Base-by-base conservation (phyloP, 106 monocot genomes). In the Acorus calamus region DNA sequence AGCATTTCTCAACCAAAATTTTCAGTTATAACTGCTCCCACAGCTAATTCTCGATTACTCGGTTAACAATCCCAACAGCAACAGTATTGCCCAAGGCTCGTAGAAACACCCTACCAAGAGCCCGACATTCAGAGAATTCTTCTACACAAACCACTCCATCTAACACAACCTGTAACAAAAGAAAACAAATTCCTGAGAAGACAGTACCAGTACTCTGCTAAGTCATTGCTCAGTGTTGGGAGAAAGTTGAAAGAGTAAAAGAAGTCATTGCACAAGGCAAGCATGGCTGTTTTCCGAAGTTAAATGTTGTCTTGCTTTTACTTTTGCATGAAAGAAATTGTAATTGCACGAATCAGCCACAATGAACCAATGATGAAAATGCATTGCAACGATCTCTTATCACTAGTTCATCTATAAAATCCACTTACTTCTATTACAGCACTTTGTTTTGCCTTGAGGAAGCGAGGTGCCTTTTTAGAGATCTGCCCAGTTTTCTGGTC, bases 91-190 rank as follows among this genome's bases (percentile, higher is more conserved):
- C 91, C 7, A 76, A 80, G 45, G 78, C 74, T 46, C 91, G 75
- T 46, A 91, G 48, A 68, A 89, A 84, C 8, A 73, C 86, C 66
- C 89, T 81, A 47, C 94, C 94, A 8, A 94, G 84, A 7, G 77
- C 76, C 11, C 89, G 73, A 48, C 83, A 84, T 28, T 56, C 70
- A 8, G 84, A 79, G 62, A 94, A 94, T 69, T 89, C 94, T 70
- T 89, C 89, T 14, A 84, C 81, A 61, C 94, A 94, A 43, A 94
- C 84, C 42, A 78, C 65, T 74, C 68, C 71, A 5, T 86, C 86
- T 8, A 94, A 49, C 3, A 68, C 75, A 3, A 94, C 86, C 94
- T 94, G 74, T 56, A 52, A 28, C 28, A 28, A 28, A 7, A 52
- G 10, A 7, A 52, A 52, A 28, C 28, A 28, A 28, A 28, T 28